phyloP scores from a whole-genome alignment of 768 basidiomycete genomes.

The Butyriboletus loyo region DNA sequence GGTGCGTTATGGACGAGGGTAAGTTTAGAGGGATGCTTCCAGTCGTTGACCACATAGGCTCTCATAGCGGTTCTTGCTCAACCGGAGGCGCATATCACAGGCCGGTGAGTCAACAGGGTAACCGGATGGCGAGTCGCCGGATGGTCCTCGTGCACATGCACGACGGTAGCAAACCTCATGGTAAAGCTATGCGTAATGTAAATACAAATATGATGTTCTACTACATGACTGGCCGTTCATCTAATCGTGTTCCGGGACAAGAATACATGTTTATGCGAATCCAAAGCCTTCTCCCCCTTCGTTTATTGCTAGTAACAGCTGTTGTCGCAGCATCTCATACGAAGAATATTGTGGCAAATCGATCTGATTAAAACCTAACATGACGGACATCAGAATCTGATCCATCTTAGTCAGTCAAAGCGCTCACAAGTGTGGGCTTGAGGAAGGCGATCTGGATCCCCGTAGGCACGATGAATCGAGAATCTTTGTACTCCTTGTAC shows the following conservation, averaged over 20 bases:
- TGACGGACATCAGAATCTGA: slow-evolving; percentile 13
- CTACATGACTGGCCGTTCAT: slow-evolving; percentile 17
- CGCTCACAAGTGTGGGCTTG: slow-evolving; percentile 86
- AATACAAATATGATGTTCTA: slow-evolving; percentile 37
- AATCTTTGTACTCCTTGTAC: slow-evolving; percentile 93
- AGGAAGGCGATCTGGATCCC: slow-evolving; percentile 77
- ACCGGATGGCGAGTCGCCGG: too few species aligned
- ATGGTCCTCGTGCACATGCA: too few species aligned
- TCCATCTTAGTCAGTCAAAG: neutral
- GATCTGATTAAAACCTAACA: slow-evolving; percentile 86
- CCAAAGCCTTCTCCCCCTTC: slow-evolving; percentile 97
- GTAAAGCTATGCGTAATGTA: slow-evolving; percentile 24
- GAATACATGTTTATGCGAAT: slow-evolving; percentile 47
- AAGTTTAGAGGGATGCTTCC: slow-evolving; percentile 67
- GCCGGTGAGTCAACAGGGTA: too few species aligned
- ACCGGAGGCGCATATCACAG: too few species aligned
- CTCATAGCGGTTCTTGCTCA: slow-evolving; percentile 48
- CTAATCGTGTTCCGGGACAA: slow-evolving; percentile 9
- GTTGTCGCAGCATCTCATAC: slow-evolving; percentile 94
- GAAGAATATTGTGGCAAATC: slow-evolving; percentile 93
- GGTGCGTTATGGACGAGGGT: slow-evolving; percentile 50
- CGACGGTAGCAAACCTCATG: too few species aligned
- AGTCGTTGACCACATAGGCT: slow-evolving; percentile 70
- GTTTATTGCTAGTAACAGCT: slow-evolving; percentile 86
- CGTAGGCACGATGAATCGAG: slow-evolving; percentile 93